These are phyloP conservation scores for Fusarium sp. DNA, from an alignment of 2,329 filamentous ascomycete species.

Conservation along the genomic window DNA sequence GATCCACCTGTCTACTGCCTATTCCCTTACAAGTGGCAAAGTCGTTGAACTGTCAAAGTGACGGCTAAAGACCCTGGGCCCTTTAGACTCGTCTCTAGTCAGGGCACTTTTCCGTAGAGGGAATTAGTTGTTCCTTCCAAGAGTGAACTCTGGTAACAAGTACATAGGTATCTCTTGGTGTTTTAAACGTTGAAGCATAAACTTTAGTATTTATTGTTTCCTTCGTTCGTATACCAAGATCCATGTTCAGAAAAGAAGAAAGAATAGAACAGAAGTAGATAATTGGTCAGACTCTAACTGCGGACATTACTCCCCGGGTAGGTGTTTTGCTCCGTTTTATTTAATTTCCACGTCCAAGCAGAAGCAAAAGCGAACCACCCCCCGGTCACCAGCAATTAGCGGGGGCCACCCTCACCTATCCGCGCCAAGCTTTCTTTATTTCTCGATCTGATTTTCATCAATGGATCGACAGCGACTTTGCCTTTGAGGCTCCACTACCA, in stretches of 20 bases:
- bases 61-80: background rate
- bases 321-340: conserved; percentile 27
- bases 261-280: background rate
- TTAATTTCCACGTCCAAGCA: conserved; percentile 34
- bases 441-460: conserved; percentile 38
- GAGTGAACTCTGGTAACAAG: background rate
- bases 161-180: too few species aligned
- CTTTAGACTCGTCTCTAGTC: conserved; percentile 19
- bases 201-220: background rate
- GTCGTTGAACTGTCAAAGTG: conserved; percentile 22
- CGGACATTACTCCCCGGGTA: conserved; percentile 25
- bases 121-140: background rate
- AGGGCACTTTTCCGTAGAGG: conserved; percentile 20
- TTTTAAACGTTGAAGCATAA: conserved; percentile 6
- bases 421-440: conserved; percentile 34
- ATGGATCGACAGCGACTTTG: conserved; percentile 31
- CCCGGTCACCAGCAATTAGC: conserved; percentile 17
- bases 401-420: background rate
- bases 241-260: background rate
- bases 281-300: background rate
- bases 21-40: conserved; percentile 9
- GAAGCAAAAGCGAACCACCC: background rate
- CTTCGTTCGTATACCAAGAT: background rate
- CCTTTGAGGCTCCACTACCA: conserved; percentile 14
- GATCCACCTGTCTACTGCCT: conserved; percentile 5